Evolutionary conservation across 2,329 filamentous ascomycete species (phyloP).

Genomic region (Fusarium buxicola): DNA sequence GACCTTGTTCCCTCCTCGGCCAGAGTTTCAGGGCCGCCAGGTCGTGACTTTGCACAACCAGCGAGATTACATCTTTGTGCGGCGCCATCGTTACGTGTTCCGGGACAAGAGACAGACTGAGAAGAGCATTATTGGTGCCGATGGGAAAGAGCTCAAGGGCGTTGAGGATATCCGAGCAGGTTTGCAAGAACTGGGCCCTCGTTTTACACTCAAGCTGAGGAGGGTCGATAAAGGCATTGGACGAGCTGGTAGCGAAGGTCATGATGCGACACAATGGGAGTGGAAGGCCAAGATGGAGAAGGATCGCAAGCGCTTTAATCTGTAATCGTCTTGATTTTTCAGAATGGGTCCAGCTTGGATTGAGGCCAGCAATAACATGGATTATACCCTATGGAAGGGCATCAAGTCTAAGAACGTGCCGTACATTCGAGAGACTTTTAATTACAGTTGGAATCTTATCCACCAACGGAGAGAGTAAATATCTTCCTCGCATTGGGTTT

Average conservation of each 20-base stretch:
- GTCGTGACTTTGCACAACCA: conserved; percentile 95
- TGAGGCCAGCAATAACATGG: conserved; percentile 17
- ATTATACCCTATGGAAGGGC: conserved; percentile 11
- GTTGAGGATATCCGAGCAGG: conserved; percentile 88
- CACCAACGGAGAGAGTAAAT: not conserved
- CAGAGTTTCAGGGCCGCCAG: conserved; percentile 87
- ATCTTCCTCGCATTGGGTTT: not conserved
- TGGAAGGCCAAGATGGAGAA: conserved; percentile 98
- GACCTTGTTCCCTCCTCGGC: conserved; percentile 72
- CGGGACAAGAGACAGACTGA: conserved; percentile 88
- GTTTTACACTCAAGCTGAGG: conserved; percentile 81
- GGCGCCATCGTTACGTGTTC: conserved; percentile 92
- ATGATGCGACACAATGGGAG: conserved; percentile 88
- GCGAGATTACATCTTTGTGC: conserved; percentile 94
- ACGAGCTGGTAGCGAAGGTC: conserved; percentile 73
- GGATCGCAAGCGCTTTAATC: conserved; percentile 89
- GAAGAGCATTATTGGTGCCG: conserved; percentile 83
- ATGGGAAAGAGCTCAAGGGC: conserved; percentile 86
- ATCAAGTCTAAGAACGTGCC: too few species aligned
- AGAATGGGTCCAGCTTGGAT: conserved; percentile 25
- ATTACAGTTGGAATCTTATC: not conserved
- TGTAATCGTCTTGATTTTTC: conserved; percentile 62
- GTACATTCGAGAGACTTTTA: too few species aligned
- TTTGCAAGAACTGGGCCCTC: conserved; percentile 88
- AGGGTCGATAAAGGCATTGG: conserved; percentile 91